Conservation (phyloP, 2,329 filamentous ascomycete genomes). For the Chaetomium strumarium region DNA sequence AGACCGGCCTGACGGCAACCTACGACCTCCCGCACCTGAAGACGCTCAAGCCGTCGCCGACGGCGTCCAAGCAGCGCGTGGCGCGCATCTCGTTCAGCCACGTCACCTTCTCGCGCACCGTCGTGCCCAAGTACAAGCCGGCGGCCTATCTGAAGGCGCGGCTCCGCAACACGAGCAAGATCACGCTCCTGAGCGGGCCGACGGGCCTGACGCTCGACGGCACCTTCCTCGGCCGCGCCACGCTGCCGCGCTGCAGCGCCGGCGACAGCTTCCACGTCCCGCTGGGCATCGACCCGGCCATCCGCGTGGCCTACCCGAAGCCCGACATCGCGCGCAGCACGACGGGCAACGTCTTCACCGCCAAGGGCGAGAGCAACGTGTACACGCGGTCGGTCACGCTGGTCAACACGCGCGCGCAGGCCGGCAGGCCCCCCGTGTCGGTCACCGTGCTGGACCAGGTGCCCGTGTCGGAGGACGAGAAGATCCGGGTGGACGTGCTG, state of each 20-base stretch:
- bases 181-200: conserved; percentile 50
- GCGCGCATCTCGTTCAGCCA: conserved; percentile 46
- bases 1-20: conserved; percentile 53
- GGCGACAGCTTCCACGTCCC: conserved; percentile 48
- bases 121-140: conserved; percentile 55
- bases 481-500: conserved; percentile 45
- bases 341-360: conserved; percentile 47
- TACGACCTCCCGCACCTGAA: conserved; percentile 56
- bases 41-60: conserved; percentile 47
- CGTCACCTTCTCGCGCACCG: conserved; percentile 50
- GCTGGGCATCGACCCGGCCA: conserved; percentile 55
- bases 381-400: conserved; percentile 46
- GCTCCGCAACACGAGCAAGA: conserved; percentile 49
- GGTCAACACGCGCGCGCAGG: conserved; percentile 42
- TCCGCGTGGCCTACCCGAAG: conserved; percentile 50
- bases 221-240: conserved; percentile 53
- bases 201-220: conserved; percentile 58
- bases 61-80: conserved; percentile 53
- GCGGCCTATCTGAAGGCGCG: conserved; percentile 55
- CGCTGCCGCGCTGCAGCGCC: conserved; percentile 49
- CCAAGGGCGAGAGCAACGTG: conserved; percentile 45
- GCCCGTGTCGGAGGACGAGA: conserved; percentile 56
- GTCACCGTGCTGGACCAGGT: conserved; percentile 55
- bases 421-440: conserved; percentile 36
- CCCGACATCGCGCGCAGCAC: conserved; percentile 48